A percentile compares a stretch with the other conserved stretches of the same genome.
Evolutionary conservation across 352 stramenopile species (phyloP).

Genomic region (Globisporangium perplexum): DNA sequence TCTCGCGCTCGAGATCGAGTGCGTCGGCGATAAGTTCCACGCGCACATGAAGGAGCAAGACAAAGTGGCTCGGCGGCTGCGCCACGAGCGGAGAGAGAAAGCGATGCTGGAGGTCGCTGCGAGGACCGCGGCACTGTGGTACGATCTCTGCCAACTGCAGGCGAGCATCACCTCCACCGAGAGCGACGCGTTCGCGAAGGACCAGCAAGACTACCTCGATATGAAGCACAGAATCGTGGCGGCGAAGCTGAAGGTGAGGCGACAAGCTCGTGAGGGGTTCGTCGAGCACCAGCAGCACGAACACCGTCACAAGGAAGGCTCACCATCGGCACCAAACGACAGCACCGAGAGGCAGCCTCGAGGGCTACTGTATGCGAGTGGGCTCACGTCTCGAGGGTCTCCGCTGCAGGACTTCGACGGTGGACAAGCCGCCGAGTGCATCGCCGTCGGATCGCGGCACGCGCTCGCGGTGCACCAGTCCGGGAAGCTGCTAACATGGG

Average conservation of each 20-base stretch:
- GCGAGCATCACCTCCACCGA: constrained; percentile 37
- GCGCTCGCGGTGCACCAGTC: constrained; percentile 57
- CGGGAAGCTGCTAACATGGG: constrained; percentile 64
- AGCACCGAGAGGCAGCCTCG: constrained; percentile 1
- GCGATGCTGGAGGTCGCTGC: constrained; percentile 24
- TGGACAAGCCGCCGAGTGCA: constrained; percentile 41
- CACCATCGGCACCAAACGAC: not conserved
- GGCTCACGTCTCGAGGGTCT: constrained; percentile 46
- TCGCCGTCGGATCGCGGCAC: constrained; percentile 66
- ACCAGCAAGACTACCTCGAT: constrained; percentile 39
- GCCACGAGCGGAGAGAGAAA: constrained; percentile 43
- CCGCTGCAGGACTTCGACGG: constrained; percentile 37
- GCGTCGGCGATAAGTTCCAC: constrained; percentile 55
- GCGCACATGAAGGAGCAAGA: constrained; percentile 67
- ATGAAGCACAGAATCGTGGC: constrained; percentile 53
- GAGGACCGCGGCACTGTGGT: constrained; percentile 41
- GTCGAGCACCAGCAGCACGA: not conserved
- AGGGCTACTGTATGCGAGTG: constrained; percentile 31
- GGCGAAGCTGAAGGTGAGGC: constrained; percentile 51
- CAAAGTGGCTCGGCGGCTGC: constrained; percentile 34
- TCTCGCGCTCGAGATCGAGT: constrained; percentile 62
- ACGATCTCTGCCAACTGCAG: constrained; percentile 36
- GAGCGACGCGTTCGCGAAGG: constrained; percentile 26
- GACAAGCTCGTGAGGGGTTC: constrained; percentile 46
- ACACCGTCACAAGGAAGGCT: too few species aligned